phyloP scores from a whole-genome alignment of 306 rosid species.

The Glycine tomentella region DNA sequence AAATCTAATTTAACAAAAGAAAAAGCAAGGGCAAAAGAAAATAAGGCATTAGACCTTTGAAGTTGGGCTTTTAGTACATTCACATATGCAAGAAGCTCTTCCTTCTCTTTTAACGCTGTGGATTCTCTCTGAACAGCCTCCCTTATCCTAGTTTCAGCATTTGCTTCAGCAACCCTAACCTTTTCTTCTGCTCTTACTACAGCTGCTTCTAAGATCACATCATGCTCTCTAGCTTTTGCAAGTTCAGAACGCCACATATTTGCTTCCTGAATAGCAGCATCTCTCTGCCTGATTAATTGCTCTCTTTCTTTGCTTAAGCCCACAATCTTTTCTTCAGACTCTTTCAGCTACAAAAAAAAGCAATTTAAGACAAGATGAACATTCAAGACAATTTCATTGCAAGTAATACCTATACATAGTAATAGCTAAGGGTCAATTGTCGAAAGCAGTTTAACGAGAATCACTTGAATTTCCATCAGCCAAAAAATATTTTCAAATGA shows the following conservation, averaged over 20 bases:
- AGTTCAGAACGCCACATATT: slow-evolving; percentile 97
- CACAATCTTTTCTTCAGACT: slow-evolving; percentile 63
- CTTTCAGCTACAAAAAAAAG: slow-evolving; percentile 81
- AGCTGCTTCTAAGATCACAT: slow-evolving; percentile 84
- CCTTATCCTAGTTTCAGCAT: slow-evolving; percentile 80
- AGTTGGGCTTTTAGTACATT: slow-evolving; percentile 85
- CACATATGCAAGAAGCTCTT: slow-evolving; percentile 86
- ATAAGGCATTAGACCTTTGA: slow-evolving; percentile 74
- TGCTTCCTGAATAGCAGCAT: slow-evolving; percentile 84
- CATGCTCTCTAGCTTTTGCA: slow-evolving; percentile 95
- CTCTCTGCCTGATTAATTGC: slow-evolving; percentile 77
- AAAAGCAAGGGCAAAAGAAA: slow-evolving; percentile 33
- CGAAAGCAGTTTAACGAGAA: slow-evolving; percentile 5
- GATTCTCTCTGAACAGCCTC: slow-evolving; percentile 79
- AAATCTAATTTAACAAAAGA: slow-evolving; percentile 14
- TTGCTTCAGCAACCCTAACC: slow-evolving; percentile 83
- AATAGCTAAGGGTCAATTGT: slow-evolving; percentile 11
- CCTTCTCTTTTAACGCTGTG: slow-evolving; percentile 75
- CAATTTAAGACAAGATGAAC: slow-evolving; percentile 40
- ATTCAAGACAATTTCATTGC: slow-evolving; percentile 21
- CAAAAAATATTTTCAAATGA: slow-evolving; percentile 16
- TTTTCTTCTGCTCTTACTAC: slow-evolving; percentile 93
- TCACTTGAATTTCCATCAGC: slow-evolving; percentile 13
- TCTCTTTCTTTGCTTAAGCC: slow-evolving; percentile 79
- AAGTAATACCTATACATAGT: slow-evolving; percentile 5